phyloP scores from a whole-genome alignment of 345 rosid species.

The Barbarea vulgaris region DNA sequence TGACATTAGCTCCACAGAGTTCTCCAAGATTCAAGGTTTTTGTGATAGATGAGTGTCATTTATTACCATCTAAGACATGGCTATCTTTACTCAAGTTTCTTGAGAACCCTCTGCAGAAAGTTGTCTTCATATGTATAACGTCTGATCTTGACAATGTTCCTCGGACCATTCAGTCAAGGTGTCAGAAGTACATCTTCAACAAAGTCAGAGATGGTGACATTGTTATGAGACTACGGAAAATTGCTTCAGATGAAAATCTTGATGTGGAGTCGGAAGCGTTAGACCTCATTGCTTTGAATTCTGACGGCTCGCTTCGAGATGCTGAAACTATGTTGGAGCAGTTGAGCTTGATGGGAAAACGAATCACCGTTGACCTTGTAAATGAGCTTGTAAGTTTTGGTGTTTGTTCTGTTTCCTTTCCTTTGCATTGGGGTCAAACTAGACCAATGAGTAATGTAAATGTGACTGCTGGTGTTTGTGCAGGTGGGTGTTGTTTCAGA shows the following conservation, averaged over 20 bases:
- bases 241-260: constrained; percentile 69
- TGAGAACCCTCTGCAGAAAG: constrained; percentile 71
- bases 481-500: constrained; percentile 96
- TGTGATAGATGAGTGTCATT: constrained; percentile 88
- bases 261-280: constrained; percentile 81
- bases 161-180: constrained; percentile 79
- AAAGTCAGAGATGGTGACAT: constrained; percentile 83
- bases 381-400: constrained; percentile 86
- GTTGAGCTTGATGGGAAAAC: constrained; percentile 85
- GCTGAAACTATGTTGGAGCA: constrained; percentile 96
- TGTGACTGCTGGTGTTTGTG: constrained; percentile 29
- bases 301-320: constrained; percentile 96
- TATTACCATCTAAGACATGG: constrained; percentile 85
- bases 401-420: constrained; percentile 10
- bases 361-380: constrained; percentile 74
- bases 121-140: constrained; percentile 78
- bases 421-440: background rate
- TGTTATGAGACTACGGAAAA: constrained; percentile 57
- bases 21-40: constrained; percentile 67
- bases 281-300: constrained; percentile 82
- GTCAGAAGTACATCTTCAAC: constrained; percentile 81
- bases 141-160: constrained; percentile 86
- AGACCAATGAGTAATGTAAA: constrained; percentile 2
- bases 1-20: constrained; percentile 48
- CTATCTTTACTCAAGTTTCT: constrained; percentile 77